Conservation (phyloP, 1,284 basidiomycete genomes). For the Stereum hirsutum region DNA sequence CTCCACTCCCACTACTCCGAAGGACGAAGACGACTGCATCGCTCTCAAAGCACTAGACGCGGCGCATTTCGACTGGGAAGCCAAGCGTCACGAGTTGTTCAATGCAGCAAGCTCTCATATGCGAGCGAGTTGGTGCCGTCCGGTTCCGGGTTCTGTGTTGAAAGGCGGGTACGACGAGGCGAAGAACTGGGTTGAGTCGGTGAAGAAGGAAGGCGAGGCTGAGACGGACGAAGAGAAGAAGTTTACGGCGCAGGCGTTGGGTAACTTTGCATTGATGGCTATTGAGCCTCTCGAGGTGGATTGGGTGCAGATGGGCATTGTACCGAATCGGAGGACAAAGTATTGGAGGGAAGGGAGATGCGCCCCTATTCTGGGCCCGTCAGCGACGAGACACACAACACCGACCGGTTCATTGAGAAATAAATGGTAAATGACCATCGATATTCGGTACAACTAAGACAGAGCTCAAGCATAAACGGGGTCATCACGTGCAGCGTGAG, state of each 20-base stretch:
- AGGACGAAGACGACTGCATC: slow-evolving; percentile 11
- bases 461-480: no score
- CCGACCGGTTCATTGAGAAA: no score
- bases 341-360: slow-evolving; percentile 32
- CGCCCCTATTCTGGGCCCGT: no score
- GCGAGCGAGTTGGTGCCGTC: slow-evolving; percentile 56
- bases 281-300: slow-evolving; percentile 58
- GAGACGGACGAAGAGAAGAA: slow-evolving; percentile 26
- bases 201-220: slow-evolving; percentile 32
- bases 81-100: slow-evolving; percentile 40
- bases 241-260: slow-evolving; percentile 39
- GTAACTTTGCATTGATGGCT: slow-evolving; percentile 54
- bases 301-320: slow-evolving; percentile 42
- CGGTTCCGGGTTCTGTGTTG: slow-evolving; percentile 42
- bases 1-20: slow-evolving; percentile 17
- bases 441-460: no score
- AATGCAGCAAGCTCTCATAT: slow-evolving; percentile 41
- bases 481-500: no score
- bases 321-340: slow-evolving; percentile 46
- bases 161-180: slow-evolving; percentile 37
- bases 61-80: slow-evolving; percentile 52
- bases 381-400: no score
- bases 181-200: slow-evolving; percentile 40
- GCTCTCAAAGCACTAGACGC: slow-evolving; percentile 28
- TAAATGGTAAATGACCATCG: no score